Conservation (phyloP, 2,329 filamentous ascomycete genomes). For the Ceratocystis huliohia region DNA sequence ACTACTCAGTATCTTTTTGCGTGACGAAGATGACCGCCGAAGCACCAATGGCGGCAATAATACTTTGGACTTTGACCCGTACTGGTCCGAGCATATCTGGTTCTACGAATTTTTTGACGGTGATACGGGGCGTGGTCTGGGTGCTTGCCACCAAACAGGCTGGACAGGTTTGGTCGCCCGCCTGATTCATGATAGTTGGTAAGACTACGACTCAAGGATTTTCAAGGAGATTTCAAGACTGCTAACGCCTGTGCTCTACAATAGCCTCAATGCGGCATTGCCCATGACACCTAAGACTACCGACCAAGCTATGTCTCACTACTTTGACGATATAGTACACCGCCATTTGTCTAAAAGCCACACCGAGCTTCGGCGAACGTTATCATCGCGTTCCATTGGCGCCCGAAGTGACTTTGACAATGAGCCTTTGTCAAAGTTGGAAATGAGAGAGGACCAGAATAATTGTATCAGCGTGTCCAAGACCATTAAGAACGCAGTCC, state of each 20-base stretch:
- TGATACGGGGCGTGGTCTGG: slow-evolving; percentile 75
- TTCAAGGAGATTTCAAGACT: neutral
- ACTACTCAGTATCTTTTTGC: slow-evolving; percentile 78
- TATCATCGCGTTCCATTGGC: slow-evolving; percentile 71
- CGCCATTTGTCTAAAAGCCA: slow-evolving; percentile 29
- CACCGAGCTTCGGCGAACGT: slow-evolving; percentile 54
- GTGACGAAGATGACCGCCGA: slow-evolving; percentile 71
- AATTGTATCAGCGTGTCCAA: neutral
- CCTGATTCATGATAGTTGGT: slow-evolving; percentile 97
- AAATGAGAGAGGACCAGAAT: neutral
- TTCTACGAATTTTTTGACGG: slow-evolving; percentile 98
- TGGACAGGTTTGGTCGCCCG: slow-evolving; percentile 94
- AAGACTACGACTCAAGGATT: slow-evolving; percentile 31
- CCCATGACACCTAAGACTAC: slow-evolving; percentile 84
- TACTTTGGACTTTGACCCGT: slow-evolving; percentile 74
- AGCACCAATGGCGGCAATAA: slow-evolving; percentile 80
- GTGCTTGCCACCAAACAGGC: slow-evolving; percentile 86
- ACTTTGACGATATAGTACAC: slow-evolving; percentile 81
- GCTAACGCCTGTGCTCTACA: neutral
- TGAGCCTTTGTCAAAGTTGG: neutral
- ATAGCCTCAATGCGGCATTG: slow-evolving; percentile 76
- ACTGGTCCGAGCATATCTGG: slow-evolving; percentile 90
- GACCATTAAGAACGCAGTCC: slow-evolving; percentile 7
- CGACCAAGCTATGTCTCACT: slow-evolving; percentile 70
- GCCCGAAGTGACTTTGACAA: slow-evolving; percentile 61